Conservation (phyloP, 441 rosid species). For the Gossypium davidsonii region DNA sequence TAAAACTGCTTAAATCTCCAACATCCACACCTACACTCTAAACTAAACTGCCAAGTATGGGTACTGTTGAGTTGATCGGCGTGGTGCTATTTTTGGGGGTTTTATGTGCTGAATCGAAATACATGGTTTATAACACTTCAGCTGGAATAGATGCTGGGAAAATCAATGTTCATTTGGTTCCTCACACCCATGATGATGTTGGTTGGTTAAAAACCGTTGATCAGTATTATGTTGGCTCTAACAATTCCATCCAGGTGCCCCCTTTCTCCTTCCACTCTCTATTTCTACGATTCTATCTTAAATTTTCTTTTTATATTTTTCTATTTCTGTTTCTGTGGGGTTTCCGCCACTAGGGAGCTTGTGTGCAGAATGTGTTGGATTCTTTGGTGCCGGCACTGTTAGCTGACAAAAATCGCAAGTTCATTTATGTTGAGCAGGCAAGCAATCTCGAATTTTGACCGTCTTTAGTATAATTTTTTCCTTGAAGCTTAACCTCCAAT, state of each 20-base stretch:
- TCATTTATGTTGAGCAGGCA: conserved; percentile 83
- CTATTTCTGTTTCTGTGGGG: background rate
- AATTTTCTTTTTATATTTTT: background rate
- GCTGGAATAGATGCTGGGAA: conserved; percentile 67
- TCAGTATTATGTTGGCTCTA: conserved; percentile 98
- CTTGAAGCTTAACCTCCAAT: background rate
- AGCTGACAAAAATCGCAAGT: conserved; percentile 90
- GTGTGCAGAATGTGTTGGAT: conserved; percentile 93
- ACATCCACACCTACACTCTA: background rate
- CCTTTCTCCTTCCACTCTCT: conserved; percentile 7
- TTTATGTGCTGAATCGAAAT: conserved; percentile 54
- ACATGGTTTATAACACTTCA: conserved; percentile 77
- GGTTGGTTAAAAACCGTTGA: conserved; percentile 98
- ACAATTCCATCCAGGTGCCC: conserved; percentile 87
- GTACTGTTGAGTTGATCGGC: conserved; percentile 13
- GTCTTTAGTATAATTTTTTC: background rate
- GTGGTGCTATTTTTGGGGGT: conserved; percentile 31
- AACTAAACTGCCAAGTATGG: conserved; percentile 15
- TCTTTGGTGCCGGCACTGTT: conserved; percentile 73
- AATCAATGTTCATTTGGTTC: conserved; percentile 91
- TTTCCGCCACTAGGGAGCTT: conserved; percentile 57
- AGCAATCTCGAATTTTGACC: conserved; percentile 13
- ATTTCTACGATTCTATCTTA: background rate
- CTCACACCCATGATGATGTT: conserved; percentile 95
- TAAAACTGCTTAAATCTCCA: conserved; percentile 1